Evolutionary conservation across 352 stramenopile genomes (phyloP).

Genomic region (Globisporangium paddicum): DNA sequence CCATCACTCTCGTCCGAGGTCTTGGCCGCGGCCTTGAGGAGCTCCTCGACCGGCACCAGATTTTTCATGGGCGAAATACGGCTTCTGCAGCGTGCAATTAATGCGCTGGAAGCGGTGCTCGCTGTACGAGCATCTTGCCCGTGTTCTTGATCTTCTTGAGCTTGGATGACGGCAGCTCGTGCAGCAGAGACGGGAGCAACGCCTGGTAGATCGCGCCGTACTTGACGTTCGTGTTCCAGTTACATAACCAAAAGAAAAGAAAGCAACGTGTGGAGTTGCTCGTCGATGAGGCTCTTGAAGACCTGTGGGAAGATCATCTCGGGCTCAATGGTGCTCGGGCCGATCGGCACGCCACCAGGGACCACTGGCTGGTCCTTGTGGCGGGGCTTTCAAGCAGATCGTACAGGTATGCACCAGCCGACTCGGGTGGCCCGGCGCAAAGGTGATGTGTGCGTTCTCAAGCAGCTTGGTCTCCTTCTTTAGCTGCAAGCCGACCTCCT

Average conservation of each 20-base stretch:
- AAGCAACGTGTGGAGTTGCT: conserved; percentile 90
- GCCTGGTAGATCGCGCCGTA: conserved; percentile 93
- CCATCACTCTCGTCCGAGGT: conserved; percentile 37
- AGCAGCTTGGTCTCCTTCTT: conserved; percentile 89
- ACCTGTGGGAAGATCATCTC: conserved; percentile 61
- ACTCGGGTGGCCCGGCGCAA: conserved; percentile 93
- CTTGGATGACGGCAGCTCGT: conserved; percentile 51
- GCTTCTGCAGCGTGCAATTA: conserved; percentile 94
- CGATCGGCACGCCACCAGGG: conserved; percentile 25
- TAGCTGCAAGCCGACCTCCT: conserved; percentile 78
- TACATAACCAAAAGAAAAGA: conserved; percentile 91
- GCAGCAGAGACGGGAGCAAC: conserved; percentile 89
- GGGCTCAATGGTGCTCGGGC: conserved; percentile 52
- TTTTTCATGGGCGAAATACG: conserved; percentile 94
- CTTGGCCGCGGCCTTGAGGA: conserved; percentile 14
- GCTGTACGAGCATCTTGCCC: conserved; percentile 91
- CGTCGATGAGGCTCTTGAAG: conserved; percentile 72
- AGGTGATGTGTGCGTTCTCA: conserved; percentile 78
- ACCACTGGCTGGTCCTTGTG: conserved; percentile 55
- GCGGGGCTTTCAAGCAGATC: conserved; percentile 76
- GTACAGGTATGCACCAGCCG: conserved; percentile 89
- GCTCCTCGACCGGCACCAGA: conserved; percentile 40
- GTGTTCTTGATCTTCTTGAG: conserved; percentile 71
- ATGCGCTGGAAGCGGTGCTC: conserved; percentile 97
- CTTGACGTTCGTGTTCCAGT: conserved; percentile 98